Percentiles rank a stretch among this genome's conserved stretches.
These are phyloP conservation scores for Aspergillus awamori DNA, from an alignment of 2,329 filamentous ascomycete genomes.

Conservation along the genomic window DNA sequence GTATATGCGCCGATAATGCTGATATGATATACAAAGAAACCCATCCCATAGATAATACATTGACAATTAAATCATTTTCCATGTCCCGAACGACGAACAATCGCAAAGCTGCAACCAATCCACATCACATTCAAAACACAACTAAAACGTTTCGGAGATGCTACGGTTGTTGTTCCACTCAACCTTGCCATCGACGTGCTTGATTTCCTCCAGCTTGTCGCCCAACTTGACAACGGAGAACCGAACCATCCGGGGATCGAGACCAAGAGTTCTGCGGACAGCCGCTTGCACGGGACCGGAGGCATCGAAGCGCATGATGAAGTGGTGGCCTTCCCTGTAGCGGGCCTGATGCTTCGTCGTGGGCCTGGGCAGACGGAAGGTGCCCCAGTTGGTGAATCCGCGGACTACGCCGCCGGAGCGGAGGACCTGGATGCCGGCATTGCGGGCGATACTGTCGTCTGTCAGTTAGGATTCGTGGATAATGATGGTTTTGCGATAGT, in stretches of 20 bases:
- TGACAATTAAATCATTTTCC: constrained; percentile 20
- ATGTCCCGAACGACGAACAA: constrained; percentile 11
- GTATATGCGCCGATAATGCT: constrained; percentile 39
- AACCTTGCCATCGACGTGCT: constrained; percentile 58
- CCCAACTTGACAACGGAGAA: constrained; percentile 87
- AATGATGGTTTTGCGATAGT: neutral
- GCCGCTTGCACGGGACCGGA: constrained; percentile 72
- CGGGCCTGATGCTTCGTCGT: constrained; percentile 78
- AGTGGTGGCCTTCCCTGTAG: constrained; percentile 89
- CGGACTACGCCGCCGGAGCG: constrained; percentile 84
- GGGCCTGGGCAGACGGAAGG: constrained; percentile 81
- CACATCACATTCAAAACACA: constrained; percentile 4
- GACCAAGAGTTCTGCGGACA: constrained; percentile 72
- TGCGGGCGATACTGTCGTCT: constrained; percentile 74
- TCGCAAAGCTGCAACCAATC: constrained; percentile 6
- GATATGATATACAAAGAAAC: constrained; percentile 26
- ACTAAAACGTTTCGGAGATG: constrained; percentile 32
- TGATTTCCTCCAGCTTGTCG: constrained; percentile 63
- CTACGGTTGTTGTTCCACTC: constrained; percentile 51
- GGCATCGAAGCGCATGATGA: constrained; percentile 94
- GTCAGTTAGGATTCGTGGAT: neutral
- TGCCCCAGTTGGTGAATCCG: constrained; percentile 92
- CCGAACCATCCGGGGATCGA: constrained; percentile 90
- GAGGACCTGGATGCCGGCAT: constrained; percentile 80
- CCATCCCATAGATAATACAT: constrained; percentile 32